Conservation (phyloP, 202 grass and related monocot genomes). For the Saccharum hybrid region DNA sequence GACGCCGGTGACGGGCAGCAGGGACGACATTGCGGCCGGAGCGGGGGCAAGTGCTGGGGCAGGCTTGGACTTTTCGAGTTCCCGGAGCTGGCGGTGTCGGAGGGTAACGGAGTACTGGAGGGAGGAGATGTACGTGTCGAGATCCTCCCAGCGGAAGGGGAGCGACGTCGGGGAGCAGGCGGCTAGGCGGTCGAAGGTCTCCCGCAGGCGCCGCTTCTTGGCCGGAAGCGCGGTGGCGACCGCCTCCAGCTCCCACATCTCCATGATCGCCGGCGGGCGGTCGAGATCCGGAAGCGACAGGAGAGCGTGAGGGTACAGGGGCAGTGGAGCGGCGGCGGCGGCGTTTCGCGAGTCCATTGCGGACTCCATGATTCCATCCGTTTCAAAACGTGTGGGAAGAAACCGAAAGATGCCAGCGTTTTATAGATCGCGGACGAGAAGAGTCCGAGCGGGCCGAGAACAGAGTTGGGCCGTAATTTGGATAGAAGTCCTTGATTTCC, state of each 20-base stretch:
- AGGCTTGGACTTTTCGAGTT: not conserved
- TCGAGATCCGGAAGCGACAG: constrained; percentile 9
- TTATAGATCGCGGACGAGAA: not conserved
- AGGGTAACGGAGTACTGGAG: constrained; percentile 36
- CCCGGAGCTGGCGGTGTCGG: not conserved
- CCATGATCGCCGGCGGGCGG: not conserved
- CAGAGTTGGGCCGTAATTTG: not conserved
- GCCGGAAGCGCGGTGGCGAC: constrained; percentile 34
- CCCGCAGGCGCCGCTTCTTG: constrained; percentile 44
- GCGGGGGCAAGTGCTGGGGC: not conserved
- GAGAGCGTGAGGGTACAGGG: not conserved
- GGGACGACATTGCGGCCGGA: not conserved
- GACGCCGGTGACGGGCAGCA: not conserved
- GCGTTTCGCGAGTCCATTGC: not conserved
- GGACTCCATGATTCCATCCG: not conserved
- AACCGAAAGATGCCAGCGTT: not conserved
- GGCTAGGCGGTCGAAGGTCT: constrained; percentile 41
- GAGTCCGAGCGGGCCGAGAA: not conserved
- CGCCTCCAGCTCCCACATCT: constrained; percentile 38
- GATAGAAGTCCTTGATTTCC: too few relatives aligned
- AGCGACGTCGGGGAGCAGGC: constrained; percentile 34
- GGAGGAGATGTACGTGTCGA: constrained; percentile 47
- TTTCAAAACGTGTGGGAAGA: not conserved
- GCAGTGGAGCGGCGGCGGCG: not conserved
- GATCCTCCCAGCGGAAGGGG: constrained; percentile 52